Evolutionary conservation across 2,329 filamentous ascomycete species (phyloP), one percentile per base, ranked within the genome.

Genomic region (Bipolaris zeicola): DNA sequence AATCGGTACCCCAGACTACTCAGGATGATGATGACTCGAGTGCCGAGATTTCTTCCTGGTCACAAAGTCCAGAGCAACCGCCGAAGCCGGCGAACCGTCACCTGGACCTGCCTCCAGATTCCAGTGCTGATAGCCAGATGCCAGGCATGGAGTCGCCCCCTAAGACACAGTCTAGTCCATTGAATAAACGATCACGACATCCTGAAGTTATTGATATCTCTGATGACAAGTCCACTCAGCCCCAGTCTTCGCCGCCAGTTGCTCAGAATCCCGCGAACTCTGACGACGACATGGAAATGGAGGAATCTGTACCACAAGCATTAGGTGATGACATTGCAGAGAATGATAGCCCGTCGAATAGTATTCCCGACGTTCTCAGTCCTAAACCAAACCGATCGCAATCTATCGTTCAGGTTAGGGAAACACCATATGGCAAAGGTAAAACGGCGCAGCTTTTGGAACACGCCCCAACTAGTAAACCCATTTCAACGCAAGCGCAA

Each of bases 231-330:
- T 11, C 42, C 6, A 47, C 28, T 20, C 39, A 22, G 10, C 64
- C 50, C 5, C 51, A 57, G 3, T 72, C 65, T 3, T 71, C 70
- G 2, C 65, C 65, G n/a, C 64, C 57, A 11, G 37, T 14, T 39
- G 38, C 20, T 13, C 49, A 50, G 13, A 38, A 24, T 7, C 39
- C 50, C 22, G 8, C 44, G 3, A 62, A 63, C 46, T 61, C 55
- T n/a, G 70, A 71, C 14, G 62, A 67, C 3, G 70, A 73, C 1
- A 70, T 70, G 63, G 70, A 74, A 11, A 59, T 73, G 62, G 67
- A 73, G 42, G 57, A 55, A 3, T 61, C 46, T 5, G 52, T 75
- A 13, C 72, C 72, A 34, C 70, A 64, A 18, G 71, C 62, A 0
- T 56, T 75, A n/a, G 70, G 66, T 1, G 67, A 71, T 22, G 66